Conservation (phyloP, 2,329 filamentous ascomycete species). For the Beauveria pseudobassiana region DNA sequence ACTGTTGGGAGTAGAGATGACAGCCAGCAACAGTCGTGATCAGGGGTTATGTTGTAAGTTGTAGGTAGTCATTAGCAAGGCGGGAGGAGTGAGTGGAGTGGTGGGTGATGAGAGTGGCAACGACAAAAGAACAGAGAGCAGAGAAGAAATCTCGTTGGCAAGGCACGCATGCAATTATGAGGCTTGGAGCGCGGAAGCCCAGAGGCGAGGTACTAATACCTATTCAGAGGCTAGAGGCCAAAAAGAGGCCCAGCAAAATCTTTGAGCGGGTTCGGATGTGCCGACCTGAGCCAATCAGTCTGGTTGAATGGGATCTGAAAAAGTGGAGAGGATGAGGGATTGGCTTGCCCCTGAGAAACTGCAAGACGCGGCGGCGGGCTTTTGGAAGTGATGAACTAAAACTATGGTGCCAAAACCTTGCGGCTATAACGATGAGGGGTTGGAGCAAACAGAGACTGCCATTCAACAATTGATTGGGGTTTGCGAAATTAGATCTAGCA, state of each 20-base stretch:
- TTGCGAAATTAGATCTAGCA: too few relatives aligned
- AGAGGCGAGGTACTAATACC: not conserved
- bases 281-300: constrained; percentile 3
- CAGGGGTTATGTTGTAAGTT: not conserved
- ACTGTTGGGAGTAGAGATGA: not conserved
- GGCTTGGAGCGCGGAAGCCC: too few relatives aligned
- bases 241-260: not conserved
- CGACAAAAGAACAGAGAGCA: not conserved
- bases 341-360: constrained; percentile 1
- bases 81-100: not conserved
- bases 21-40: not conserved
- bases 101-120: not conserved
- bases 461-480: too few relatives aligned
- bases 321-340: not conserved
- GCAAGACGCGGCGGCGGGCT: not conserved
- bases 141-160: not conserved
- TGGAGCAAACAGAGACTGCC: too few relatives aligned
- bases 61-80: too few relatives aligned
- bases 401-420: too few relatives aligned
- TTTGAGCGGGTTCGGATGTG: not conserved
- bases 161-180: too few relatives aligned
- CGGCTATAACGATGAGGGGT: too few relatives aligned
- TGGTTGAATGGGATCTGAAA: not conserved
- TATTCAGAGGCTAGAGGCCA: not conserved
- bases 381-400: not conserved